Base-by-base conservation (phyloP, 2,329 filamentous ascomycete species). In the Cladosporium sp. region DNA sequence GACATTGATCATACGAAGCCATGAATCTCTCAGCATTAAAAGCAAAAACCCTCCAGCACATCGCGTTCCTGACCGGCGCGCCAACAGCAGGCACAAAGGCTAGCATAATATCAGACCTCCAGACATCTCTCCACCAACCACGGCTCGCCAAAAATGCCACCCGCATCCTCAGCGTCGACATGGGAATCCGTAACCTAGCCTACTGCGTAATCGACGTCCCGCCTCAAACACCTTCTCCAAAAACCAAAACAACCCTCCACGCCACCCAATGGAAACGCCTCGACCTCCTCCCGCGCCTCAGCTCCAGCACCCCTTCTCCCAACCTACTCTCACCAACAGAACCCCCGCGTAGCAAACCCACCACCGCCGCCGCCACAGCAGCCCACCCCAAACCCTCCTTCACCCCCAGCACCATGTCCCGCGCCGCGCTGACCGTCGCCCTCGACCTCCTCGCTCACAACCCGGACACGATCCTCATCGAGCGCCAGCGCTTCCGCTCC, bases 181-280 rank as follows among this genome's bases (percentile, higher is more conserved):
- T 93, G 81, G 89, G 89, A 3, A 86, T 95, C 59, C 82, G 82
- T 41, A 95, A 95, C 66, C 74, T 95, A 3, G 88, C 87, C 1
- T 89, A 83, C 65, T 87, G 86, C 58, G 76, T 88, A 7, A 28
- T 68, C 37, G 59, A 65, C 50, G 54, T 59, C 34, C 53, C 55
- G 22, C 31, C 40, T 18, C 18, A 9, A n/a, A 33, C 42, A 14
- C 31, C 38, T 32, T 34, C 52, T 7, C 22, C 22, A 28, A 28
- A 28, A 5, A 46, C 28, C 53, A 61, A 45, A n/a, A 49, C 14
- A n/a, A 56, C 58, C 33, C 44, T 46, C 18, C 61, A 65, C 61
- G 59, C 38, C 66, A 68, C 46, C 58, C 71, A 13, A 46, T 63
- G n/a, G 49, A 50, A 31, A 46, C 33, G 53, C 49, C 35, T 38